These are phyloP conservation scores for Athelia psychrophila DNA, from an alignment of 1,284 basidiomycete genomes.

Conservation along the genomic window DNA sequence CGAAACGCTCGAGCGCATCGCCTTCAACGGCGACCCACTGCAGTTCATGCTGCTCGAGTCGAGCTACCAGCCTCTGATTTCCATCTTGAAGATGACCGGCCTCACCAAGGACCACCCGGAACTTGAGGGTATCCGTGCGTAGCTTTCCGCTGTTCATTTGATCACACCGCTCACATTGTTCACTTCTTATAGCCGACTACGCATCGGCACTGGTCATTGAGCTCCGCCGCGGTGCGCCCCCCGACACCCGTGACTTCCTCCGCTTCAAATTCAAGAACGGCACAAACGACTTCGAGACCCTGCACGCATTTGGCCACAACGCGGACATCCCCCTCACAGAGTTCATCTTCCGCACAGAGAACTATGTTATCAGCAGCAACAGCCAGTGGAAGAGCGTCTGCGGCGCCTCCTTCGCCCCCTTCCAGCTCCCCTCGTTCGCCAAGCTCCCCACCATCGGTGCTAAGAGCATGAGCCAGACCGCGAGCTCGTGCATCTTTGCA, in stretches of 20 bases:
- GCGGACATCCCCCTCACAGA: constrained; percentile 72
- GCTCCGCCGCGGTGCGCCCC: constrained; percentile 66
- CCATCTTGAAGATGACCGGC: constrained; percentile 78
- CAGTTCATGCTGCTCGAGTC: constrained; percentile 75
- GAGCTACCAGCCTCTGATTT: constrained; percentile 88
- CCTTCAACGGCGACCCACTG: constrained; percentile 75
- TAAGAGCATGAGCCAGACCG: constrained; percentile 2
- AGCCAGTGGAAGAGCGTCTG: constrained; percentile 65
- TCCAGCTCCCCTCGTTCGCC: constrained; percentile 20
- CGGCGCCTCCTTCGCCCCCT: constrained; percentile 25
- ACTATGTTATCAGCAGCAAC: constrained; percentile 65
- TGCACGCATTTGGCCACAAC: constrained; percentile 68
- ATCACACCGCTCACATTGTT: too few relatives aligned
- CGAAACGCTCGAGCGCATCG: constrained; percentile 66
- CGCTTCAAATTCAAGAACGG: constrained; percentile 88
- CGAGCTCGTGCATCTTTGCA: constrained; percentile 28
- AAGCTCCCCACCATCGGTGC: constrained; percentile 31
- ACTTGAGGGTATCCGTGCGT: constrained; percentile 62
- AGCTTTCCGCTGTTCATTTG: too few relatives aligned
- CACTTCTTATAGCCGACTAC: constrained; percentile 57
- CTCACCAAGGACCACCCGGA: constrained; percentile 54
- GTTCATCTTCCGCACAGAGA: constrained; percentile 74
- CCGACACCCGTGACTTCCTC: constrained; percentile 76
- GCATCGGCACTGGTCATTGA: constrained; percentile 79
- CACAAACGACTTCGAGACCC: constrained; percentile 55